Percentiles rank a stretch among this genome's conserved stretches.
phyloP scores from a whole-genome alignment of 2,329 filamentous ascomycete species.

The Pezizomycotina sp. region DNA sequence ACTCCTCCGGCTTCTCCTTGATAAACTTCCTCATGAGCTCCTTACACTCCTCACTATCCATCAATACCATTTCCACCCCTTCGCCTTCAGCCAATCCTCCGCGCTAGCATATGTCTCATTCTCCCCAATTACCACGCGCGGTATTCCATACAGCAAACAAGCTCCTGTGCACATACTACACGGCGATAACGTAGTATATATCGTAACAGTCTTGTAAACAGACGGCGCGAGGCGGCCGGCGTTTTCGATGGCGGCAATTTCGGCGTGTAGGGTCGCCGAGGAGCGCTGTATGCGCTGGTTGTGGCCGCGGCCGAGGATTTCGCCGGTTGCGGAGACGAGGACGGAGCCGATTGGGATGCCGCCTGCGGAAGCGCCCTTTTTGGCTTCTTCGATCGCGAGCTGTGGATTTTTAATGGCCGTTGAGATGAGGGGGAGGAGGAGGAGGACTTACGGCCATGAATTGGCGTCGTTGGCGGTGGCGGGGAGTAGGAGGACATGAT shows the following conservation, averaged over 20 bases:
- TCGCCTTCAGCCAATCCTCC: slow-evolving; percentile 50
- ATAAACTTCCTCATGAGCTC: slow-evolving; percentile 58
- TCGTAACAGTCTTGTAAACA: slow-evolving; percentile 54
- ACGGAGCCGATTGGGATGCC: slow-evolving; percentile 40
- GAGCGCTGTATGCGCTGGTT: slow-evolving; percentile 61
- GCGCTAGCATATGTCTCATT: slow-evolving; percentile 60
- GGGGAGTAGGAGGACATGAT: too few species aligned
- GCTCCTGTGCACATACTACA: slow-evolving; percentile 73
- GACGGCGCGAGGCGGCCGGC: slow-evolving; percentile 54
- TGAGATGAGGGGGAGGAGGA: too few species aligned
- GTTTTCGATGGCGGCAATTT: slow-evolving; percentile 59
- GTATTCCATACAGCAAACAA: slow-evolving; percentile 58
- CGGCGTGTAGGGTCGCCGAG: slow-evolving; percentile 56
- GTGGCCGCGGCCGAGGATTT: slow-evolving; percentile 53
- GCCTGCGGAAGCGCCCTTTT: slow-evolving; percentile 33
- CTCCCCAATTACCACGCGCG: slow-evolving; percentile 59
- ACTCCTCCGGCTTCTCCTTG: slow-evolving; percentile 52
- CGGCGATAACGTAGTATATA: slow-evolving; percentile 66
- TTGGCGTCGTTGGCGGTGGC: too few species aligned
- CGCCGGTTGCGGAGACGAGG: slow-evolving; percentile 52
- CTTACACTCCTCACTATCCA: slow-evolving; percentile 49
- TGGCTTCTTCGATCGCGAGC: slow-evolving; percentile 36
- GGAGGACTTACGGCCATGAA: too few species aligned
- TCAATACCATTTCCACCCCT: slow-evolving; percentile 58
- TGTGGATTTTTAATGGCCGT: too few species aligned